Evolutionary conservation across 2,329 filamentous ascomycete species (phyloP).

Genomic region (Trichoderma hamatum): DNA sequence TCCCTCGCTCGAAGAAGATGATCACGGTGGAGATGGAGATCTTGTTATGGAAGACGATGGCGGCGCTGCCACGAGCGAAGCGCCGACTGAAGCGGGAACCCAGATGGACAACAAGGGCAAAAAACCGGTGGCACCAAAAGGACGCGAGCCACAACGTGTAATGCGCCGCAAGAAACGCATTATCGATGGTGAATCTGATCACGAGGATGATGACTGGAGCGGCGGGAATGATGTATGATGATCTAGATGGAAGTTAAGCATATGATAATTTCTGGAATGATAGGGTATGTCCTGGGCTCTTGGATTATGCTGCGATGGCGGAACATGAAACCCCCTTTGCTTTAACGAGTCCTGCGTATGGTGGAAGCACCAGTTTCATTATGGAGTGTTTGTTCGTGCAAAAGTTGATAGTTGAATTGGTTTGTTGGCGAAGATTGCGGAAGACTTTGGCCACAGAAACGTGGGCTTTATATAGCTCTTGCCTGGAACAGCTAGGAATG

Average conservation of each 20-base stretch:
- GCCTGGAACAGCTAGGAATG: too few relatives aligned
- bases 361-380: not conserved
- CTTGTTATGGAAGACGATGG: constrained; percentile 41
- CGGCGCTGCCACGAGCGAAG: not conserved
- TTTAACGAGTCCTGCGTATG: too few relatives aligned
- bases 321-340: not conserved
- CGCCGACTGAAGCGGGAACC: not conserved
- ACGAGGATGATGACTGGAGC: not conserved
- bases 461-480: not conserved
- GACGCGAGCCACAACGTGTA: not conserved
- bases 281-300: not conserved
- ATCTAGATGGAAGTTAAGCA: not conserved
- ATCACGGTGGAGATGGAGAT: constrained; percentile 40
- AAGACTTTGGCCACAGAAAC: not conserved
- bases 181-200: constrained; percentile 3
- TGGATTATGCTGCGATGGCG: not conserved
- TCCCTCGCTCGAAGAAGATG: constrained; percentile 49
- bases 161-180: not conserved
- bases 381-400: not conserved
- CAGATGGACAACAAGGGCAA: not conserved
- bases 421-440: not conserved
- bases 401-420: not conserved
- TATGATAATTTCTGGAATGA: not conserved
- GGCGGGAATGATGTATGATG: not conserved
- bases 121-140: not conserved